Evolutionary conservation across 495 filamentous ascomycete species (phyloP).

Genomic region (Aspergillus cristatus): DNA sequence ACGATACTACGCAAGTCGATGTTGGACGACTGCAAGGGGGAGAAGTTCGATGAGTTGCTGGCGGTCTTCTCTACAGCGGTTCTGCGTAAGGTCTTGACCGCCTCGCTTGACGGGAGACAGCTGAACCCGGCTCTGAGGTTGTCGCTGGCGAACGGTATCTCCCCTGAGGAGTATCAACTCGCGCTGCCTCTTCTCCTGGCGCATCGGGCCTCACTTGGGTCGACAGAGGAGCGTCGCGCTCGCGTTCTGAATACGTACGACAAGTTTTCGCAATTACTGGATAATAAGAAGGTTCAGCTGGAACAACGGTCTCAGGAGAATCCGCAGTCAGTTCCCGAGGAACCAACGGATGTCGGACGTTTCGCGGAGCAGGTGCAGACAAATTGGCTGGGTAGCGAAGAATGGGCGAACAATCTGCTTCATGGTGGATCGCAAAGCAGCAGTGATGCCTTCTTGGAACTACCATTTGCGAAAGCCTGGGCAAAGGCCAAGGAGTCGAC

Average conservation of each 20-base stretch:
- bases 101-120: slow-evolving; percentile 22
- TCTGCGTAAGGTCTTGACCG: slow-evolving; percentile 55
- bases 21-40: slow-evolving; percentile 85
- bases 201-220: slow-evolving; percentile 55
- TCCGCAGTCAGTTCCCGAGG: slow-evolving; percentile 13
- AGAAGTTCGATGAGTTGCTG: slow-evolving; percentile 70
- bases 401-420: slow-evolving; percentile 58
- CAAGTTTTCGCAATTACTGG: slow-evolving; percentile 51
- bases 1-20: slow-evolving; percentile 75
- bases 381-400: slow-evolving; percentile 66
- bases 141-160: slow-evolving; percentile 52
- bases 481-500: slow-evolving; percentile 45
- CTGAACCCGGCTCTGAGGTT: slow-evolving; percentile 45
- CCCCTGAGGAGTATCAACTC: slow-evolving; percentile 48
- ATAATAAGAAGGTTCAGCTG: slow-evolving; percentile 41
- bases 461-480: slow-evolving; percentile 61
- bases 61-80: slow-evolving; percentile 72
- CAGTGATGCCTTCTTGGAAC: slow-evolving; percentile 54
- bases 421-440: slow-evolving; percentile 50
- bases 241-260: slow-evolving; percentile 41
- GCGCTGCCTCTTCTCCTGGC: slow-evolving; percentile 61
- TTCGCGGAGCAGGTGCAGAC: slow-evolving; percentile 45
- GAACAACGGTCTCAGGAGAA: slow-evolving; percentile 17
- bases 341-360: slow-evolving; percentile 25
- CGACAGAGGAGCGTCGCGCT: slow-evolving; percentile 30